A percentile compares a stretch with the other conserved stretches of the same genome.
Evolutionary conservation across 306 rosid genomes (phyloP).

Genomic region (Quercus robur): DNA sequence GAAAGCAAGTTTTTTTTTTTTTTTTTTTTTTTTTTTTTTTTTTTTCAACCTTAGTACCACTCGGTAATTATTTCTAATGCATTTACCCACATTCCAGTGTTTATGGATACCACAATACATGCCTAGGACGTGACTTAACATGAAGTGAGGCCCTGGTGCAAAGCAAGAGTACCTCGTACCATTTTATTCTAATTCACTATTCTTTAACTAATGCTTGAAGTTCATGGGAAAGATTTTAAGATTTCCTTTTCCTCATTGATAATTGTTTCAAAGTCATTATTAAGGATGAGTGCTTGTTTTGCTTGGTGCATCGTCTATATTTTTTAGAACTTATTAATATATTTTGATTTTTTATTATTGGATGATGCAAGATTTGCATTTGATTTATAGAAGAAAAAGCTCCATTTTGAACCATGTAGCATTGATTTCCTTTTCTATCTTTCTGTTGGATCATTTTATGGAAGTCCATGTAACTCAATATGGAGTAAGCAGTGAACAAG

Average conservation of each 20-base stretch:
- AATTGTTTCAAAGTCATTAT: not conserved
- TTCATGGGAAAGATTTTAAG: not conserved
- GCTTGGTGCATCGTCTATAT: not conserved
- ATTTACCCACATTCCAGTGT: too few species aligned
- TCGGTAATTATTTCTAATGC: too few species aligned
- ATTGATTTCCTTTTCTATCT: not conserved
- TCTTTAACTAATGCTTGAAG: conserved; percentile 3
- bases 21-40: too few species aligned
- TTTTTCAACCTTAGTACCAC: too few species aligned
- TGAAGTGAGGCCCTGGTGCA: conserved; percentile 83
- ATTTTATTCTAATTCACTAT: conserved; percentile 79
- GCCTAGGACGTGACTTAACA: conserved; percentile 49
- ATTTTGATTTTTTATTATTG: not conserved
- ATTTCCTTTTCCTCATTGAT: not conserved
- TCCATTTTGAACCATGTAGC: not conserved
- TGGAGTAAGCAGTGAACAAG: not conserved
- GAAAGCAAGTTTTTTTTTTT: too few species aligned
- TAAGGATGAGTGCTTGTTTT: not conserved
- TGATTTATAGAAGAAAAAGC: not conserved
- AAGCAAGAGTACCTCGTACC: conserved; percentile 76
- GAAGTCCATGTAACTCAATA: not conserved
- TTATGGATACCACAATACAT: conserved; percentile 76
- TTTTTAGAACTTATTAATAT: not conserved
- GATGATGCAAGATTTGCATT: not conserved
- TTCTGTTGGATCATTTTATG: not conserved